Percentiles rank a stretch among this genome's conserved stretches.
phyloP scores from a whole-genome alignment of 208 protist genomes.

The Trypanosoma avium region DNA sequence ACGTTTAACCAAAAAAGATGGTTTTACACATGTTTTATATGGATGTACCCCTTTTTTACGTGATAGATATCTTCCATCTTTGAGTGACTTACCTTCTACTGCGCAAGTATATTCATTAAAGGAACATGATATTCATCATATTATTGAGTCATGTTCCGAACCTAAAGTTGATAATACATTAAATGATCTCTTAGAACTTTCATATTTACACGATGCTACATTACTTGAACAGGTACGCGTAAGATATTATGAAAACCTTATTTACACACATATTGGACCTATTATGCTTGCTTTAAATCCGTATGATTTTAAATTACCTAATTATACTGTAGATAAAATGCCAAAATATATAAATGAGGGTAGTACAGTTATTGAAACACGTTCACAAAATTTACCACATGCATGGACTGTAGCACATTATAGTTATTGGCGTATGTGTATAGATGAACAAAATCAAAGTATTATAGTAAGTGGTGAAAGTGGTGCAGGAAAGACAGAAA shows the following conservation, averaged over 20 bases:
- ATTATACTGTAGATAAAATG: slow-evolving; percentile 38
- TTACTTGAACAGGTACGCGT: slow-evolving; percentile 38
- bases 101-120: slow-evolving; percentile 15
- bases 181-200: slow-evolving; percentile 32
- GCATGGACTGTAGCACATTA: slow-evolving; percentile 42
- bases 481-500: slow-evolving; percentile 51
- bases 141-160: slow-evolving; percentile 20
- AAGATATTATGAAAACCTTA: slow-evolving; percentile 37
- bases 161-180: slow-evolving; percentile 16
- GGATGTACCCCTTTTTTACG: slow-evolving; percentile 4
- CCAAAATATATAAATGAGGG: slow-evolving; percentile 35
- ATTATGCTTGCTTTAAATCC: slow-evolving; percentile 51
- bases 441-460: slow-evolving; percentile 34
- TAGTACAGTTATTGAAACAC: slow-evolving; percentile 9
- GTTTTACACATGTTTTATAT: slow-evolving; percentile 21
- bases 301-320: slow-evolving; percentile 35
- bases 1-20: slow-evolving; percentile 21
- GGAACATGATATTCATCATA: slow-evolving; percentile 22
- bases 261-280: slow-evolving; percentile 51
- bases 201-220: slow-evolving; percentile 39
- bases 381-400: slow-evolving; percentile 31
- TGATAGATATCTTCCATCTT: not conserved
- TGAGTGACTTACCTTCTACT: not conserved
- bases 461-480: slow-evolving; percentile 49
- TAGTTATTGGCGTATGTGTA: slow-evolving; percentile 38